A percentile compares a stretch with the other conserved stretches of the same genome.
Conservation (phyloP, 257 asterid species). For the Solanum okadae region DNA sequence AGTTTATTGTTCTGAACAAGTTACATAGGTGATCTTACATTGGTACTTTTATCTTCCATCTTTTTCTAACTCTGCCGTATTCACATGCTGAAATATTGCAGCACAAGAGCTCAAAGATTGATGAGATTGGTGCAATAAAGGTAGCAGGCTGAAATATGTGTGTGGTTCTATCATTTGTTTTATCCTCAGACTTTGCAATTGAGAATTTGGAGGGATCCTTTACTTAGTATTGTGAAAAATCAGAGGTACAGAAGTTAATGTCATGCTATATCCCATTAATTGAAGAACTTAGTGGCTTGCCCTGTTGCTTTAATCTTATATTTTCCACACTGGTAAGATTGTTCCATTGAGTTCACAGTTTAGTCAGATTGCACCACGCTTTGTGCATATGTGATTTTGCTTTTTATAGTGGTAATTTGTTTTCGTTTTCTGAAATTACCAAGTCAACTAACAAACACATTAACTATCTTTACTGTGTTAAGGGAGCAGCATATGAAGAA, state of each 20-base stretch:
- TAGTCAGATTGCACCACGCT: not conserved
- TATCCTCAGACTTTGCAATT: slow-evolving; percentile 53
- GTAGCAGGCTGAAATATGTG: slow-evolving; percentile 69
- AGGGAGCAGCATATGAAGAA: not conserved
- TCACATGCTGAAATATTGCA: slow-evolving; percentile 41
- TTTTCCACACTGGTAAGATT: not conserved
- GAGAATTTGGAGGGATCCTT: slow-evolving; percentile 51
- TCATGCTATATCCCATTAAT: slow-evolving; percentile 16
- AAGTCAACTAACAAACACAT: not conserved
- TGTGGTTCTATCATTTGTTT: slow-evolving; percentile 31
- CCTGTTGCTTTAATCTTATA: slow-evolving; percentile 12
- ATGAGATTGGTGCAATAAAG: slow-evolving; percentile 80
- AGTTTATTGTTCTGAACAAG: not conserved
- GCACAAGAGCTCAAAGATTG: slow-evolving; percentile 93
- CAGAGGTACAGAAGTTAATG: slow-evolving; percentile 48
- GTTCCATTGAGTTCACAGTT: not conserved
- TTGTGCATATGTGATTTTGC: not conserved
- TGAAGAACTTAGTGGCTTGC: slow-evolving; percentile 9
- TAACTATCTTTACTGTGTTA: not conserved
- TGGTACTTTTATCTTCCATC: not conserved
- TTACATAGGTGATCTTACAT: not conserved
- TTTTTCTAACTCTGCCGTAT: slow-evolving; percentile 12
- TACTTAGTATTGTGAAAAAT: slow-evolving; percentile 40
- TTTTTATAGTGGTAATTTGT: not conserved
- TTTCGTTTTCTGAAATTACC: not conserved